These are phyloP conservation scores for Tremella fuciformis DNA, from an alignment of 768 basidiomycete species.

Conservation along the genomic window DNA sequence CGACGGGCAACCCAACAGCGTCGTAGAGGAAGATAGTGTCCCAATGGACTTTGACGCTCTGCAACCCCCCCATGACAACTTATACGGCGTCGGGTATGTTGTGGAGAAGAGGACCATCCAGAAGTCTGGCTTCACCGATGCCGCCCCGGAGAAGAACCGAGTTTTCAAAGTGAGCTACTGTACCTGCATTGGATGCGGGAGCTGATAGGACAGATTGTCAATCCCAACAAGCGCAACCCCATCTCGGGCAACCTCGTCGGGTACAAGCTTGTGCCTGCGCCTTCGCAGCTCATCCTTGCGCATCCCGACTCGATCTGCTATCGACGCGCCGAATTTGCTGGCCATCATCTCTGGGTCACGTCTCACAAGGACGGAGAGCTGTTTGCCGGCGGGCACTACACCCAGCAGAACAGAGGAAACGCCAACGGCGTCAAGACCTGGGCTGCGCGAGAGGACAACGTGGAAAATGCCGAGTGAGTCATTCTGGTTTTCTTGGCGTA, in stretches of 20 bases:
- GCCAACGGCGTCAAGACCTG: slow-evolving; percentile 36
- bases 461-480: slow-evolving; percentile 21
- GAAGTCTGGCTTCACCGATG: slow-evolving; percentile 36
- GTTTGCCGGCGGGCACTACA: slow-evolving; percentile 38
- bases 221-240: slow-evolving; percentile 35
- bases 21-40: slow-evolving; percentile 43
- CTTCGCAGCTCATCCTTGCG: slow-evolving; percentile 40
- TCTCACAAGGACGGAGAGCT: slow-evolving; percentile 39
- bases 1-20: slow-evolving; percentile 34
- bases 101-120: slow-evolving; percentile 32
- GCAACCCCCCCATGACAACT: slow-evolving; percentile 23
- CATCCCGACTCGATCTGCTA: slow-evolving; percentile 21
- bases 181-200: background rate
- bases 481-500: too few relatives aligned
- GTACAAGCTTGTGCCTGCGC: slow-evolving; percentile 43
- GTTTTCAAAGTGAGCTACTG: slow-evolving; percentile 32
- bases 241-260: slow-evolving; percentile 31
- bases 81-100: slow-evolving; percentile 31
- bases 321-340: slow-evolving; percentile 4
- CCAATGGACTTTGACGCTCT: slow-evolving; percentile 10
- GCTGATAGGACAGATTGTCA: slow-evolving; percentile 15
- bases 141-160: slow-evolving; percentile 33
- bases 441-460: slow-evolving; percentile 34
- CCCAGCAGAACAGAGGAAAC: slow-evolving; percentile 38
- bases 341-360: slow-evolving; percentile 4